A percentile compares a stretch with the other conserved stretches of the same genome.
These are phyloP conservation scores for Aspergillus incahuasiensis DNA, from an alignment of 495 filamentous ascomycete genomes.

Conservation along the genomic window DNA sequence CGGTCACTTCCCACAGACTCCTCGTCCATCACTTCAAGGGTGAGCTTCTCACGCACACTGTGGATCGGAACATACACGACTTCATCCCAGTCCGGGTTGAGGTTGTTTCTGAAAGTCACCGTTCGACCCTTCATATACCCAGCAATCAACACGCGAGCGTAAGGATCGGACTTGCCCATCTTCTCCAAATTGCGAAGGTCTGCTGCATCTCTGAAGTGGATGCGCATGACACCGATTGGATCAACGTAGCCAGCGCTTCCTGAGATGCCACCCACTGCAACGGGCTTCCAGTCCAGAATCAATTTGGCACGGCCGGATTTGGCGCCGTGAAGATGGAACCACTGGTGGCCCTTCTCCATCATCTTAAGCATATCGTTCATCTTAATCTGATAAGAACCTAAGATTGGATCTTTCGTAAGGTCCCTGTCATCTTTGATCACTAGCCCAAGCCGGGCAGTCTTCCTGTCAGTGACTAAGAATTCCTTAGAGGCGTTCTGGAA, in stretches of 20 bases:
- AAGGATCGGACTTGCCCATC: constrained; percentile 95
- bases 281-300: constrained; percentile 89
- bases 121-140: constrained; percentile 86
- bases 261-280: constrained; percentile 69
- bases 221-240: constrained; percentile 87
- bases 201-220: constrained; percentile 82
- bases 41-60: constrained; percentile 74
- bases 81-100: constrained; percentile 95
- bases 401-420: constrained; percentile 70
- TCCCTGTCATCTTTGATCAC: constrained; percentile 95
- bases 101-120: constrained; percentile 92
- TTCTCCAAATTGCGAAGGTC: constrained; percentile 89
- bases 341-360: constrained; percentile 89
- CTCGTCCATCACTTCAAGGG: constrained; percentile 93
- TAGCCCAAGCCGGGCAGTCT: constrained; percentile 79
- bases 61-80: constrained; percentile 92
- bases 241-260: constrained; percentile 87
- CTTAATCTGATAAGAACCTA: constrained; percentile 92
- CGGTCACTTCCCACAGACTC: constrained; percentile 87
- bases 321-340: constrained; percentile 82
- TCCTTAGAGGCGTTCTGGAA: constrained; percentile 90
- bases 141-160: constrained; percentile 80
- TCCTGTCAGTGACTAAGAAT: constrained; percentile 87
- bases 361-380: constrained; percentile 87
- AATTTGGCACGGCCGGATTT: constrained; percentile 86